Base-by-base conservation (phyloP, 2,329 filamentous ascomycete genomes). In the Sporothrix variecibatus region DNA sequence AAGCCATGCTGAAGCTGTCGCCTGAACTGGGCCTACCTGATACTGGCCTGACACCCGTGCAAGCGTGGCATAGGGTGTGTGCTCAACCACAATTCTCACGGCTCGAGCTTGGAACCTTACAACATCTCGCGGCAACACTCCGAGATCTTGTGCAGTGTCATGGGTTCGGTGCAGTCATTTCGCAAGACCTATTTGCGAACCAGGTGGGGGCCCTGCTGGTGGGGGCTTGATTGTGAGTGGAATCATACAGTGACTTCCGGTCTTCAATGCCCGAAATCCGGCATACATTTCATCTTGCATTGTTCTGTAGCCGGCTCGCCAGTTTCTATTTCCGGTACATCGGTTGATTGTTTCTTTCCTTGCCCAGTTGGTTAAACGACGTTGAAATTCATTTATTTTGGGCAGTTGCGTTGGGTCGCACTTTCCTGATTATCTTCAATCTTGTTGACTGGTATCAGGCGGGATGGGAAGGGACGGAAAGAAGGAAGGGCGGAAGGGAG, bases 21-120 rank as follows among this genome's bases (percentile, higher is more conserved):
- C 23, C 62, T 11, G 72, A 23, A 11, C 72, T 73, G 7, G 56
- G 58, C 8, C 15, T 51, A 31, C 43, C 74, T 12, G 51, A 67
- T 28, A 46, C 60, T 62, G 72, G 62, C 28, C 28, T 75, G 26
- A 75, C 74, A 17, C 74, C 74, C 6, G 72, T 75, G 9, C 74
- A 75, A 64, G 74, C 74, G 9, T 75, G 74, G 74, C 56, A 72
- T 56, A 8, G 17, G 12, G 46, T 75, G 23, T 46, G 64, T 9
- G 23, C 70, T 15, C 72, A 74, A 38, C 74, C 74, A 49, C 56
- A 67, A 38, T 74, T 74, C 64, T 43, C 46, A 5, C 17, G 23
- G 5, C 38, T 70, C 20, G 64, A 64, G 4, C 11, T 72, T n/a
- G n/a, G 46, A 20, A 56, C 31, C 7, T 26, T 75, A 8, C 43